Base-by-base conservation (phyloP, 345 rosid genomes). In the Raphanus sativus region DNA sequence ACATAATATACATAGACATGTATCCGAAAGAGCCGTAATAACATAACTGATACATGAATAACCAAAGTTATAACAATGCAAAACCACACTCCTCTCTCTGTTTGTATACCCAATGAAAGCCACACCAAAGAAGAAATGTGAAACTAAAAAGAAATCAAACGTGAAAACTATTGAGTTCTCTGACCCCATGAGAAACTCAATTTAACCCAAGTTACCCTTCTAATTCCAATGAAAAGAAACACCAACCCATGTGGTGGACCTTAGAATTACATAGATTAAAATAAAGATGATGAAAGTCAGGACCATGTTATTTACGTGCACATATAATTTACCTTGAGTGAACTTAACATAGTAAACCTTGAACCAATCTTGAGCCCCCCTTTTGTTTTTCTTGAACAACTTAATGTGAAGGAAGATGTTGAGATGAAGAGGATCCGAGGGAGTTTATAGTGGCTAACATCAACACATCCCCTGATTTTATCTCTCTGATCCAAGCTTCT, bases 371-470 rank as follows among this genome's bases (percentile, higher is more conserved):
- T 68, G 75, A 66, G 42, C 65, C 24, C 33, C 2, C 15, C 4
- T 67, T 74, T 60, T 33, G 42, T 75, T 72, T 81, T 62, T 73
- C 84, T 81, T 75, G 86, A 56, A 58, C 54, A 29, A 66, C 21
- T 21, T 21, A 21, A 21, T 79, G 77, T 72, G 82, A 77, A 56
- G 76, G 80, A 50, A 72, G 83, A 75, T 75, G 82, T 86, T 85
- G 91, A 87, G 84, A 84, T 81, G 86, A 90, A 86, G 81, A 79
- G 91, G 98, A 89, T 93, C 98, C 89, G 98, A 90, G 93, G 94
- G 87, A 79, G 75, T 86, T 88, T 87, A 86, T 94, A 87, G 89
- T 84, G 87, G 65, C 89, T 83, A 89, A 26, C 38, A 61, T 60
- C 24, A 75, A 69, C 40, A 33, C 67, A 26, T 30, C 56, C 32